Evolutionary conservation across 2,329 filamentous ascomycete species (phyloP), one percentile per base, ranked within the genome.

Genomic region (Cordyceps tenuipes): DNA sequence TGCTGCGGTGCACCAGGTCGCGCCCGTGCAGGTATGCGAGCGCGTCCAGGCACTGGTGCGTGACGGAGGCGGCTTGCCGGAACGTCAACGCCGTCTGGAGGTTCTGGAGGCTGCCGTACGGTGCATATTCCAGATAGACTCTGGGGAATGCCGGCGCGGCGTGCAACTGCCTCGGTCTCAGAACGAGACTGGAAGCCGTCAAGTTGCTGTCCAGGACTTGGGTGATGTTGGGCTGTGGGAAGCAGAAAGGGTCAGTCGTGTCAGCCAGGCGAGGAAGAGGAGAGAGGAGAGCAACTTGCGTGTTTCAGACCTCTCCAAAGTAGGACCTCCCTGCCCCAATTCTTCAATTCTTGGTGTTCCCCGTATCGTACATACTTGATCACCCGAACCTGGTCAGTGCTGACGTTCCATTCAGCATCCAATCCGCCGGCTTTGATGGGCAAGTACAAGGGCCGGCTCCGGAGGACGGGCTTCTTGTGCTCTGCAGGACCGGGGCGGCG

Each of bases 201-300:
- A n/a, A 3, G 2, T 6, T 0, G 3, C 5, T 7, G 12, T 13
- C 26, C 0, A 12, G 3, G 8, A 15, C 31, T 26, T 5, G 0
- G 15, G 23, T 49, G 7, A 49, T 49, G 26, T 49, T 43, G 41
- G 23, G 9, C 3, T 17, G 21, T n/a, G 9, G 9, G 34, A 8
- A 49, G 26, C 17, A 10, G 15, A 13, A 31, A 31, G 9, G 7
- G 26, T 49, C 13, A 49, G 47, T 23, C 29, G 7, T n/a, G 29
- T 29, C 5, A 29, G 29, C 29, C 29, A 7, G 29, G 29, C 29
- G 5, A 8, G 29, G 29, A 8, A 6, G 7, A 6, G 29, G 29
- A 29, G 5, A 29, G 29, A 29, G 29, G 29, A 29, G 29, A 8
- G 29, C 7, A 17, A 49, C 47, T 31, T 10, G 26, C 47, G 17